Evolutionary conservation across 1,284 basidiomycete genomes (phyloP), one percentile per base, ranked within the genome.

Genomic region (Hymenochaete sp.): DNA sequence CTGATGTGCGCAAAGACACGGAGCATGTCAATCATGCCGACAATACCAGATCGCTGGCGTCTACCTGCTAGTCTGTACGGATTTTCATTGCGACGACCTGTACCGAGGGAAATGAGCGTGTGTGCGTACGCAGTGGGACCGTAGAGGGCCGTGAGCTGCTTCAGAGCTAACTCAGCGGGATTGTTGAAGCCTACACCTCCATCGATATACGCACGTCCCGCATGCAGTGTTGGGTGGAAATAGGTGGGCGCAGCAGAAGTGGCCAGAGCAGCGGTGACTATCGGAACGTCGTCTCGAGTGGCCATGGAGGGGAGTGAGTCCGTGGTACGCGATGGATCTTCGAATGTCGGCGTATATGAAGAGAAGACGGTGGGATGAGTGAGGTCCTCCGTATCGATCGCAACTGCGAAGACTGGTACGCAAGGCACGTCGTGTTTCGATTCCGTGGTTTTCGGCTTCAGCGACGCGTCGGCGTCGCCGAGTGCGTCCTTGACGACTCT

Each of bases 201-300:
- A 39, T 49, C 48, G 24, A 49, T 41, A 29, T 46, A 46, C 19
- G 44, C 10, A 24, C 31, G 44, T 9, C 44, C 48, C 5, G 31
- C 38, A 27, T 45, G 43, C 9, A 14, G 24, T 2, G 44, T 42
- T 11, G 44, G 48, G 16, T 42, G 39, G 32, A 45, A 49, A 21
- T 45, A 46, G 8, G 48, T 49, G 2, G 48, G 48, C n/a, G 43
- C 48, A 4, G 48, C 48, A 14, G 48, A 49, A 10, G 48, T 49
- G 5, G 48, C 48, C 2, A 45, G 44, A 6, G 48, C 48, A 7
- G 48, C 48, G 8, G 36, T 44, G 42, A 48, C 42, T 27, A 48
- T 44, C 2, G 47, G 29, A 7, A 43, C 42, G 18, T 38, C 27
- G 8, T 47, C 45, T 1, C 16, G 19, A 8, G 14, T 10, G 2